A percentile compares a stretch with the other conserved stretches of the same genome.
phyloP scores from a whole-genome alignment of 345 rosid genomes.

The Pistacia atlantica region DNA sequence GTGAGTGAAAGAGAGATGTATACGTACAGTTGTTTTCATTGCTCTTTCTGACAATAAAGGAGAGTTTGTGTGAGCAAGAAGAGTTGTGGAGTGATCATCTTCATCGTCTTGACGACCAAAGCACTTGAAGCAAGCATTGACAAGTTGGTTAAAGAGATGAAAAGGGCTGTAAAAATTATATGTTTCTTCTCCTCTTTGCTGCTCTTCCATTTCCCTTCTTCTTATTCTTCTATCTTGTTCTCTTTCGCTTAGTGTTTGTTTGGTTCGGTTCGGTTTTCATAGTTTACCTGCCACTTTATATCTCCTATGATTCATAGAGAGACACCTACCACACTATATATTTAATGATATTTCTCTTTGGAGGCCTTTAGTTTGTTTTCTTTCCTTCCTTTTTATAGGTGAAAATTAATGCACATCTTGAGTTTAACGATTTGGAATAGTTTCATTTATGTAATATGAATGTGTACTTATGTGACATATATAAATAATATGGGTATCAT shows the following conservation, averaged over 20 bases:
- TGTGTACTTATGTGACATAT: too few species aligned
- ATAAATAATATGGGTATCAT: too few species aligned
- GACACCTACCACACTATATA: conserved; percentile 11
- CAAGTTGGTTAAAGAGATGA: conserved; percentile 5
- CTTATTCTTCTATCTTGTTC: background rate
- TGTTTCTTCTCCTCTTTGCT: background rate
- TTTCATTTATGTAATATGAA: too few species aligned
- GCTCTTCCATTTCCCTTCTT: background rate
- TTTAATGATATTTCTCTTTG: background rate
- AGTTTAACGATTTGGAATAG: too few species aligned
- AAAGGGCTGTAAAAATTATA: conserved; percentile 4
- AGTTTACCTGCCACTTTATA: background rate
- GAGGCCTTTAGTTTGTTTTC: background rate
- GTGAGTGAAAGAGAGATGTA: conserved; percentile 7
- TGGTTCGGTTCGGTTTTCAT: background rate
- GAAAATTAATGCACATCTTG: too few species aligned
- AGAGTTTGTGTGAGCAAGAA: background rate
- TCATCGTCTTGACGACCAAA: conserved; percentile 4
- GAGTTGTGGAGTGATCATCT: background rate
- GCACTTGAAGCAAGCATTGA: conserved; percentile 16
- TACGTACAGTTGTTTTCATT: conserved; percentile 13
- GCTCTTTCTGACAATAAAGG: conserved; percentile 9
- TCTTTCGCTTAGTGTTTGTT: background rate
- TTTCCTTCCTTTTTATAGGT: background rate
- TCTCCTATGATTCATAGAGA: background rate